Evolutionary conservation across 805 yeast species (phyloP).

Genomic region (Wickerhamomyces sydowiorum): DNA sequence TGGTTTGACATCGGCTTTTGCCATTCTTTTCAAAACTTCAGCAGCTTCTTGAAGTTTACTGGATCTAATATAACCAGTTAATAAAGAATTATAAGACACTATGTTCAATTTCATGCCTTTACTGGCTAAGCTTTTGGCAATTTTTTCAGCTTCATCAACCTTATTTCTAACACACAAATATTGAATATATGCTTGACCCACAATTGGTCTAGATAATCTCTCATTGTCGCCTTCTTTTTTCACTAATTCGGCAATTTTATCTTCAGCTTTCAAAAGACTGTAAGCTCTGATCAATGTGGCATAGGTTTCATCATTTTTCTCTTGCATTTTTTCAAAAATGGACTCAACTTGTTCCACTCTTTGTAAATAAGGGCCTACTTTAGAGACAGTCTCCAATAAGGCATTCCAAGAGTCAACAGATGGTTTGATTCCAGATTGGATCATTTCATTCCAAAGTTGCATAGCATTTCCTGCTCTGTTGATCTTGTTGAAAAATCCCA

Average conservation of each 20-base stretch:
- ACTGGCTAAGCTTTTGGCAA: conserved; percentile 4
- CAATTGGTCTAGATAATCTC: conserved; percentile 25
- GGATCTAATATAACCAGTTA: conserved; percentile 34
- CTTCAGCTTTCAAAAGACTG: conserved; percentile 36
- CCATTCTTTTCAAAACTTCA: conserved; percentile 44
- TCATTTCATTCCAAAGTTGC: conserved; percentile 45
- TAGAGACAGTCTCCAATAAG: conserved; percentile 42
- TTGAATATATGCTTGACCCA: conserved; percentile 18
- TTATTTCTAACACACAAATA: conserved; percentile 11
- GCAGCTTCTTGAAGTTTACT: conserved; percentile 40
- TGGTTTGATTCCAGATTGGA: conserved; percentile 34
- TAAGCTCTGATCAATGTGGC: conserved; percentile 43
- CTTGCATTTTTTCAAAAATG: conserved; percentile 27
- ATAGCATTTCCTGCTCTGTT: conserved; percentile 32
- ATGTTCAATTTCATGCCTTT: conserved; percentile 38
- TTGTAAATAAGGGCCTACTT: conserved; percentile 19
- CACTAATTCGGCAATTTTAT: conserved; percentile 35
- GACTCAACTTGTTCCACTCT: conserved; percentile 33
- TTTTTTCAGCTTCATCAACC: conserved; percentile 7
- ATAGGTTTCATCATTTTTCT: conserved; percentile 43
- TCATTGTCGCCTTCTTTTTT: conserved; percentile 12
- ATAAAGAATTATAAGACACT: conserved; percentile 45
- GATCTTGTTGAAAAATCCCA: conserved; percentile 39
- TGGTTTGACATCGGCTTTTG: conserved; percentile 35
- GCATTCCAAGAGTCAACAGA: conserved; percentile 52